phyloP scores from a whole-genome alignment of 495 filamentous ascomycete species.

The Penicillium chermesinum region DNA sequence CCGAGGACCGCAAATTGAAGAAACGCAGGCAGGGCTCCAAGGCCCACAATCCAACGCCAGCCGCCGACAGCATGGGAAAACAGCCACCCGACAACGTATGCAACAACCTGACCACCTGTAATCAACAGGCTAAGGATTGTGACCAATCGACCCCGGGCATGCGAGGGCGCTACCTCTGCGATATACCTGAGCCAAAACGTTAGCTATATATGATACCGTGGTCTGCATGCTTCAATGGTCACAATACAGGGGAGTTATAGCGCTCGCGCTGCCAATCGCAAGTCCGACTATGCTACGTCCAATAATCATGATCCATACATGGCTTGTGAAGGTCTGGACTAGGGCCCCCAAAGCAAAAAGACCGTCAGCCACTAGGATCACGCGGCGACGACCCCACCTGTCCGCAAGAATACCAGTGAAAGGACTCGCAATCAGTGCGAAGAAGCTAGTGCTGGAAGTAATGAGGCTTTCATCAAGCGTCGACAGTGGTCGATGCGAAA shows the following conservation, averaged over 20 bases:
- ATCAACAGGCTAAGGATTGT: constrained; percentile 76
- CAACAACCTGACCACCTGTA: constrained; percentile 78
- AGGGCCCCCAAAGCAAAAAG: constrained; percentile 74
- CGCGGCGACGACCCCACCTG: constrained; percentile 62
- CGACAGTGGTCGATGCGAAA: constrained; percentile 61
- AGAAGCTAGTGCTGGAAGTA: constrained; percentile 74
- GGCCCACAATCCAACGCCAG: constrained; percentile 88
- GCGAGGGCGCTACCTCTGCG: constrained; percentile 73
- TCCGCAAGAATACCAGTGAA: constrained; percentile 73
- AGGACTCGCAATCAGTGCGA: constrained; percentile 74
- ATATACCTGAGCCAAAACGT: constrained; percentile 53
- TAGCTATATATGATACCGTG: too few relatives aligned
- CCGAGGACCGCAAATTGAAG: constrained; percentile 62
- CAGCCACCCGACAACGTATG: constrained; percentile 71
- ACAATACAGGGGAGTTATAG: constrained; percentile 70
- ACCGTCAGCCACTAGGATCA: constrained; percentile 73
- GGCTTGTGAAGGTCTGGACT: constrained; percentile 59
- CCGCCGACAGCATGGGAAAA: constrained; percentile 56
- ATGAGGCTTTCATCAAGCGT: constrained; percentile 80
- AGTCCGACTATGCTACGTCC: constrained; percentile 76
- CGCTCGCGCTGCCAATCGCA: constrained; percentile 76
- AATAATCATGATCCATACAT: constrained; percentile 67
- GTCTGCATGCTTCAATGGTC: background rate
- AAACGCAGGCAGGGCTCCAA: constrained; percentile 73
- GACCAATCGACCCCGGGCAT: constrained; percentile 69